A percentile compares a stretch with the other conserved stretches of the same genome.
Evolutionary conservation across 23 red algal genomes (phyloP).

Genomic region (Gracilariopsis chorda): DNA sequence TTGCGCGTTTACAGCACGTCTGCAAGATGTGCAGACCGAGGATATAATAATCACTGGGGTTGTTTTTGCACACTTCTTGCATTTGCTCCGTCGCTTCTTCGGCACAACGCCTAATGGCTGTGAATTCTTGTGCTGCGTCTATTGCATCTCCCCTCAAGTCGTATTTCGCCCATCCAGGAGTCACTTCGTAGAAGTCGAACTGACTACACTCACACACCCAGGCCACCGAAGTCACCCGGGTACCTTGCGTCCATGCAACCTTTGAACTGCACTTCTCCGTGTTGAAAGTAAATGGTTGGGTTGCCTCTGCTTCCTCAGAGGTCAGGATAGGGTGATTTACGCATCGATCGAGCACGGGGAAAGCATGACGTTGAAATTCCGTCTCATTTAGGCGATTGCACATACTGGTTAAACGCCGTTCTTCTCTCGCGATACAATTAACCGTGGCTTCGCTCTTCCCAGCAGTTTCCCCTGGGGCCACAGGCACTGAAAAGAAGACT

Average conservation of each 20-base stretch:
- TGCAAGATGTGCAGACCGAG: constrained; percentile 30
- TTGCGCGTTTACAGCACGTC: constrained; percentile 21
- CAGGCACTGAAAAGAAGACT: background rate
- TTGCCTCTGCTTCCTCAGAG: background rate
- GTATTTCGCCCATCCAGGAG: background rate
- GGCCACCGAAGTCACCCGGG: background rate
- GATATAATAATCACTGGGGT: constrained; percentile 6
- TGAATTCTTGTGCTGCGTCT: background rate
- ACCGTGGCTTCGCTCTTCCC: background rate
- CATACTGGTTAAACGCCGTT: background rate
- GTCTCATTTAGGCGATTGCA: background rate
- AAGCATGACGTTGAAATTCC: background rate
- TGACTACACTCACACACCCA: constrained; percentile 6
- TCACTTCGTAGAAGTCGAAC: background rate
- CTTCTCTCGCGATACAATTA: background rate
- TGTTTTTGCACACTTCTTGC: background rate
- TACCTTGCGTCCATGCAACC: background rate
- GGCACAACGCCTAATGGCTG: background rate
- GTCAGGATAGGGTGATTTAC: too few species aligned
- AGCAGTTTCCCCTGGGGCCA: background rate
- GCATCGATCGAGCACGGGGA: background rate
- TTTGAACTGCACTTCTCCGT: background rate
- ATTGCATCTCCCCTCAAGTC: background rate
- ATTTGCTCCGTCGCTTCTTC: background rate
- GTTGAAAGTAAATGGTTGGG: background rate